Evolutionary conservation across 805 yeast genomes (phyloP), one percentile per base, ranked within the genome.

Genomic region (Suhomyces sp.): DNA sequence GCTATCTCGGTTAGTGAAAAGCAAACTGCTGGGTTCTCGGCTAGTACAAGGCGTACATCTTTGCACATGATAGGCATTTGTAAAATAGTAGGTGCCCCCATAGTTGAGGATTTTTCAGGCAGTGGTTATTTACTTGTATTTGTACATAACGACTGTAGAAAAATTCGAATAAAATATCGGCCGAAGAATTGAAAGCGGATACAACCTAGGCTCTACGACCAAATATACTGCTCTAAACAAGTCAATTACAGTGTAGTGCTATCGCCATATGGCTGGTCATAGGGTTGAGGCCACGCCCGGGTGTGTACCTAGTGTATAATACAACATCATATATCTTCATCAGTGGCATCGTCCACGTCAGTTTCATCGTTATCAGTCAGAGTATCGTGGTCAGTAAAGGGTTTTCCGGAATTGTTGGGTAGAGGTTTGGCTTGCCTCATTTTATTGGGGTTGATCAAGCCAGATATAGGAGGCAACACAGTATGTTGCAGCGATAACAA

Each of bases 281-380:
- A 27, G 29, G 29, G 29, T 27, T 35, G 6, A 9, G 39, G 39
- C 39, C 29, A 27, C 29, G 13, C 29, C 29, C 29, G 29, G 29
- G 29, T 27, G 29, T 12, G 31, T 27, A 12, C 31, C 31, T 31
- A 31, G 35, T n/a, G 15, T 31, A 13, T 31, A n/a, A 12, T 31
- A 31, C 17, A n/a, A n/a, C 41, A 37, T 37, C 41, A 41, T 20
- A 40, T 24, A 27, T 54, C 57, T 15, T 55, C 58, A n/a, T 53
- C 58, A 3, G 58, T 55, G n/a, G 56, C 56, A 17, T 52, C 55
- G 40, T 56, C 59, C 15, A 54, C 46, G 20, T 56, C 59, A 2
- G 59, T 56, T 12, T 52, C 59, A 20, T 56, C 59, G 43, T 52
- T 51, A 17, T 56, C 59, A 12, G 54, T 53, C 15, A 29, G 22